These are phyloP conservation scores for Backusella westeae DNA, from an alignment of 192 early-diverging fungal genomes.

Conservation along the genomic window DNA sequence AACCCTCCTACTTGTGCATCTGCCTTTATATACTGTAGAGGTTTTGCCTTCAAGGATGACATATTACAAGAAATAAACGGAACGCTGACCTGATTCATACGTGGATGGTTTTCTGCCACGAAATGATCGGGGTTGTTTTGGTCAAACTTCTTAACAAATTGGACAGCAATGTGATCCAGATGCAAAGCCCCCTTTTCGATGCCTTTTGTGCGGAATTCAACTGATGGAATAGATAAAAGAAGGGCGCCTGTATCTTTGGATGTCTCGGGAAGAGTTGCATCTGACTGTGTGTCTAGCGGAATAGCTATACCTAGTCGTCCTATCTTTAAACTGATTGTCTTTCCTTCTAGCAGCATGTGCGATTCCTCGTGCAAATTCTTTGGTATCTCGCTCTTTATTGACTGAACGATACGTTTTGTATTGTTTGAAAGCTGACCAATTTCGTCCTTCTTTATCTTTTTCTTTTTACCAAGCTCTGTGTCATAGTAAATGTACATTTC, in stretches of 20 bases:
- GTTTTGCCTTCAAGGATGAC: constrained; percentile 36
- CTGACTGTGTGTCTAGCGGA: constrained; percentile 44
- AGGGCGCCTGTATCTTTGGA: constrained; percentile 49
- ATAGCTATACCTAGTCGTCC: constrained; percentile 60
- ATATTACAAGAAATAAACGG: constrained; percentile 56
- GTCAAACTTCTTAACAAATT: constrained; percentile 68
- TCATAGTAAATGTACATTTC: constrained; percentile 68
- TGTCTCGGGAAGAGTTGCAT: not conserved
- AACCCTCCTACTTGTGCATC: constrained; percentile 67
- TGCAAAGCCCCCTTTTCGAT: constrained; percentile 53
- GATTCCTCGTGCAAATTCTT: constrained; percentile 46
- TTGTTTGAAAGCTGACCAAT: constrained; percentile 60
- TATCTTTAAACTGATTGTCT: constrained; percentile 49
- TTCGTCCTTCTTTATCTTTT: constrained; percentile 52
- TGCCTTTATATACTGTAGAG: constrained; percentile 40
- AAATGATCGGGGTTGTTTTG: constrained; percentile 59
- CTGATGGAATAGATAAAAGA: constrained; percentile 55
- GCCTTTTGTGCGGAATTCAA: constrained; percentile 59
- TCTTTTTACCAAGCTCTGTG: constrained; percentile 60
- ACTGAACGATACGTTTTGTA: constrained; percentile 62
- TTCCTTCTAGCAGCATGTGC: constrained; percentile 54
- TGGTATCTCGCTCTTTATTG: constrained; percentile 41
- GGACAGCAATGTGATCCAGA: constrained; percentile 58
- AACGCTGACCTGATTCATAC: constrained; percentile 51
- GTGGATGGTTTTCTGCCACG: constrained; percentile 46